A percentile compares a stretch with the other conserved stretches of the same genome.
These are phyloP conservation scores for Vaccinium macrocarpon DNA, from an alignment of 148 eudicot species.

Conservation along the genomic window DNA sequence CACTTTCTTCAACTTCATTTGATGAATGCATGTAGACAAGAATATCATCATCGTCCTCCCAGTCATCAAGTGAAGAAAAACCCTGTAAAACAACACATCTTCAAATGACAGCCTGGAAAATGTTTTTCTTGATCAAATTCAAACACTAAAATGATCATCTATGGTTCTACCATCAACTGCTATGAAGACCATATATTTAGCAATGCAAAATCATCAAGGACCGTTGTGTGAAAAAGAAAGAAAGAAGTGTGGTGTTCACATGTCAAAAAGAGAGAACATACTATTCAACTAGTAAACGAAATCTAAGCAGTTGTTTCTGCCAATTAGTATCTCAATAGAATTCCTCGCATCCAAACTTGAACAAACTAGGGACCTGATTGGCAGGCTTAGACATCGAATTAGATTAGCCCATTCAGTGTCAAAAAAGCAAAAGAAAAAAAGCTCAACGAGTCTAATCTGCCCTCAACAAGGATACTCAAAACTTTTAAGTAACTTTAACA, in stretches of 20 bases:
- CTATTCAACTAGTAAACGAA: not conserved
- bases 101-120: not conserved
- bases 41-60: conserved; percentile 45
- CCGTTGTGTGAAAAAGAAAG: not conserved
- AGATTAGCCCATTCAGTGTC: not conserved
- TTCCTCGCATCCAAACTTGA: not conserved
- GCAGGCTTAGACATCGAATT: not conserved
- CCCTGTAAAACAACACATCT: conserved; percentile 33
- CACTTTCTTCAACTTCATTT: conserved; percentile 82
- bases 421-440: too few relatives aligned
- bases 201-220: not conserved
- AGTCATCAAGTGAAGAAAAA: conserved; percentile 53
- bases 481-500: not conserved
- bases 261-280: not conserved
- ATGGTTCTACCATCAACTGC: not conserved
- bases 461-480: not conserved
- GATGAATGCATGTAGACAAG: conserved; percentile 48
- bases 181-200: not conserved
- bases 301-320: not conserved
- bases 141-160: not conserved
- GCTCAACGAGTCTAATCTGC: too few relatives aligned
- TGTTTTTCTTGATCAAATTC: not conserved
- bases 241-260: not conserved
- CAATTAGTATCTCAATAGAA: not conserved
- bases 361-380: not conserved